Base-by-base conservation (phyloP, 139 green algal species). In the Pycnococcus provasolii region DNA sequence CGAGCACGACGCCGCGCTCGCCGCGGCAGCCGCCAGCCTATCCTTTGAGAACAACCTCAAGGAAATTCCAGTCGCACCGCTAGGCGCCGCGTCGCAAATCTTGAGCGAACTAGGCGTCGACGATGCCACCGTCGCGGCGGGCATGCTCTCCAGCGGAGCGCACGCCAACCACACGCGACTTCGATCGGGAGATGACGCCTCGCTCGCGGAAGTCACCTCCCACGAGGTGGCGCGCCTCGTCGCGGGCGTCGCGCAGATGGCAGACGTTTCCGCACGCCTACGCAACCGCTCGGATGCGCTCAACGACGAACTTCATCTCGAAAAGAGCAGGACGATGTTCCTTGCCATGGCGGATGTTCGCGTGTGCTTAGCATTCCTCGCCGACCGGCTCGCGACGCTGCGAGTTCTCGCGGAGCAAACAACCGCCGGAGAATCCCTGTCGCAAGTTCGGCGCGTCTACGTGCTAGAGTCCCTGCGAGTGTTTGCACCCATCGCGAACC, bases 341-440 rank as follows among this genome's bases (percentile, higher is more conserved):
- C 60, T 94, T 13, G 69, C 81, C 45, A 88, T 91, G 76, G 75
- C 60, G 8, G 80, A 88, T 15, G 86, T 90, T 79, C 85, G 89
- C 11, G 78, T 95, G 52, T 79, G 95, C 44, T 79, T 96, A 39
- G 73, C 96, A 45, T 90, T 85, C 64, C 87, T 96, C 2, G 87
- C 86, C 1, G 84, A 90, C 60, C 77, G 86, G 3, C 57, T 96
- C 51, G 79, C 89, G 59, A 79, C 87, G 67, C 80, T 94, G 81
- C 78, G 80, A 3, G 85, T 77, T 3, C 41, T 89, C 26, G 26
- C 26, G 26, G 60, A 87, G 85, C n/a, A 87, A 84, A 9, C 78
- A 95, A 42, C 52, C 77, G 15, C 83, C 76, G 0, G 83, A 85
- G 5, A 90, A 91, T 73, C 58, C 67, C 39, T 60, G 64, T 45